These are phyloP conservation scores for Hericium coralloides DNA, from an alignment of 768 basidiomycete genomes.

Conservation along the genomic window DNA sequence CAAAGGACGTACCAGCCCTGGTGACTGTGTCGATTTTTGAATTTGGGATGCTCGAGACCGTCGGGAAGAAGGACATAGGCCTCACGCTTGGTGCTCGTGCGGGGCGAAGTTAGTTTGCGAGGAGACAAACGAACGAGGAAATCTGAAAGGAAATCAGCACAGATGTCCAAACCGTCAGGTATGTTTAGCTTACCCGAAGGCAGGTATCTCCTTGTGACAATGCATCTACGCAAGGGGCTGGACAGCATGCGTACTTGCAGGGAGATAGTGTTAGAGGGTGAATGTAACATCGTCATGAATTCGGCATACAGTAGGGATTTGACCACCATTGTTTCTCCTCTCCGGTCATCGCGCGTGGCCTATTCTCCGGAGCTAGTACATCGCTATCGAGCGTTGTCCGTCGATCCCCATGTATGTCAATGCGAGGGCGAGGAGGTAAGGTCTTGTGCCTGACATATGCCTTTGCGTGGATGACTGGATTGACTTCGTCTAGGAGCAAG, in stretches of 20 bases:
- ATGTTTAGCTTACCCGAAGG: conserved; percentile 41
- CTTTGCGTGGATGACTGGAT: conserved; percentile 44
- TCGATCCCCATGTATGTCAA: conserved; percentile 12
- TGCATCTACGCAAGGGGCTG: conserved; percentile 52
- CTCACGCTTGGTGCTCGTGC: conserved; percentile 14
- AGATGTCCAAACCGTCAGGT: background rate
- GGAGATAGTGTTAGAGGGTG: too few species aligned
- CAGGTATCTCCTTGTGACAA: conserved; percentile 37
- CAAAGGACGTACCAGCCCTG: conserved; percentile 50
- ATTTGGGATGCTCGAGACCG: conserved; percentile 60
- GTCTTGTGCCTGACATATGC: conserved; percentile 48
- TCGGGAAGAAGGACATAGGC: conserved; percentile 35
- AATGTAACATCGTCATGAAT: too few species aligned
- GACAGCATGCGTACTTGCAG: conserved; percentile 60
- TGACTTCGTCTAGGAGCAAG: conserved; percentile 48
- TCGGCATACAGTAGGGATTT: conserved; percentile 60
- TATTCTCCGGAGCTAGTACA: too few species aligned
- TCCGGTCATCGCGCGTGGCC: conserved; percentile 47
- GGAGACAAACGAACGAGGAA: conserved; percentile 55
- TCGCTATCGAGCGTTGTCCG: too few species aligned
- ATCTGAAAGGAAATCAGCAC: conserved; percentile 30
- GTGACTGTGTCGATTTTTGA: conserved; percentile 37
- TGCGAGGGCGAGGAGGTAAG: conserved; percentile 38
- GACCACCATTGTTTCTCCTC: conserved; percentile 63
- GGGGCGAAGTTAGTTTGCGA: conserved; percentile 30